These are phyloP conservation scores for Botrytis byssoidea DNA, from an alignment of 2,329 filamentous ascomycete genomes.

Conservation along the genomic window DNA sequence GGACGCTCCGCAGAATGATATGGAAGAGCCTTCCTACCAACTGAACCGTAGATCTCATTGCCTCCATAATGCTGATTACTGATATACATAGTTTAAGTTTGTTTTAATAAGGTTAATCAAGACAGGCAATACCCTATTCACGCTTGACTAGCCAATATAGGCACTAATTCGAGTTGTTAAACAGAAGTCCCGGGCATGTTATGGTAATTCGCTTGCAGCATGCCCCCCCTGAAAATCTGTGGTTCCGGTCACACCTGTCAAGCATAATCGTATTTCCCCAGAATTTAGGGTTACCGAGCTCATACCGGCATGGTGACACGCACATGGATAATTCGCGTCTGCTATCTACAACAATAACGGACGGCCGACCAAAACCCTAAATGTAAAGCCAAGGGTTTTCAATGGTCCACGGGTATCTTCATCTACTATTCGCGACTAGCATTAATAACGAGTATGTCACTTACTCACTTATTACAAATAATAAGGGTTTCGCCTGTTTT, in stretches of 20 bases:
- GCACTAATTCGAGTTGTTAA: background rate
- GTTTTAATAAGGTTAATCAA: background rate
- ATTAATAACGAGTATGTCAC: background rate
- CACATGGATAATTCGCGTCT: background rate
- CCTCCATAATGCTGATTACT: background rate
- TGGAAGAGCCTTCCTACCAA: background rate
- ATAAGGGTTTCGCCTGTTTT: background rate
- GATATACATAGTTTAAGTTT: background rate
- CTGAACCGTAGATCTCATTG: no score
- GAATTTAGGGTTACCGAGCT: slow-evolving; percentile 14
- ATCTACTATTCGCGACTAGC: no score
- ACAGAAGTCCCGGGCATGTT: background rate
- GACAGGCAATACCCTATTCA: background rate
- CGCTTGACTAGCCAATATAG: background rate
- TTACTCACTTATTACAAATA: background rate
- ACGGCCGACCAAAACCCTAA: no score
- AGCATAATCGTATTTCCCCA: background rate
- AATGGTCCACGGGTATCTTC: no score
- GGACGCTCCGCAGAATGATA: background rate
- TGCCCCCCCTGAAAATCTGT: background rate
- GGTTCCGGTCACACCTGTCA: background rate
- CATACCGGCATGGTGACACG: background rate
- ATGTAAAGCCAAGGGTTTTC: no score
- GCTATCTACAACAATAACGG: no score
- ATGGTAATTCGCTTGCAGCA: background rate